Evolutionary conservation across 495 filamentous ascomycete species (phyloP).

Genomic region (Penicillium macrosclerotiorum): DNA sequence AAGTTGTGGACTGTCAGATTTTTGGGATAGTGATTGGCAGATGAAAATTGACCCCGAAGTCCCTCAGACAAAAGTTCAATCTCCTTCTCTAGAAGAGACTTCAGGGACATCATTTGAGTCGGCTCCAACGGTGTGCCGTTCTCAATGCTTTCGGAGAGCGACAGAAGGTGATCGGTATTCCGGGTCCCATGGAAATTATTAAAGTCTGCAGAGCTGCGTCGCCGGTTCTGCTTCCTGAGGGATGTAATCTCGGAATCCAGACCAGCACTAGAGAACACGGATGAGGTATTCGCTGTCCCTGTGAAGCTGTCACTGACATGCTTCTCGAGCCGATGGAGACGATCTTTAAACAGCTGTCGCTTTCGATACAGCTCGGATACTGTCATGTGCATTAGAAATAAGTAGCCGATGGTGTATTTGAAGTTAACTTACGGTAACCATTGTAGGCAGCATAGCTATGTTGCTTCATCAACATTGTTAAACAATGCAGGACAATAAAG

Average conservation of each 20-base stretch:
- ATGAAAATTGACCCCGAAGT: constrained; percentile 54
- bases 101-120: constrained; percentile 58
- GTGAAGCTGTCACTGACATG: constrained; percentile 1
- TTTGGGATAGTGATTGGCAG: constrained; percentile 54
- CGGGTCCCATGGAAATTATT: constrained; percentile 4
- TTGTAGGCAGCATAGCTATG: constrained; percentile 77
- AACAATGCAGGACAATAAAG: constrained; percentile 68
- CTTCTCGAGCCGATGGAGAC: constrained; percentile 41
- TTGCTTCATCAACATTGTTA: constrained; percentile 77
- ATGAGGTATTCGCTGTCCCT: not conserved
- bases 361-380: constrained; percentile 59
- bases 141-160: constrained; percentile 54
- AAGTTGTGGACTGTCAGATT: constrained; percentile 67
- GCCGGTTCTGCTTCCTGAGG: constrained; percentile 1
- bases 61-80: constrained; percentile 60
- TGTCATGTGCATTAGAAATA: constrained; percentile 15
- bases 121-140: constrained; percentile 53
- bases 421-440: constrained; percentile 55
- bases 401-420: no score
- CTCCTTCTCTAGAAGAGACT: constrained; percentile 59
- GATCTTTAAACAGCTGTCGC: constrained; percentile 38
- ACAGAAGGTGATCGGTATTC: constrained; percentile 45
- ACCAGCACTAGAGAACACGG: not conserved
- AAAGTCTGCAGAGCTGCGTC: constrained; percentile 1
- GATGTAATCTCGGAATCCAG: constrained; percentile 5